Conservation (phyloP, 139 green algal genomes). For the Chlorella sp. region DNA sequence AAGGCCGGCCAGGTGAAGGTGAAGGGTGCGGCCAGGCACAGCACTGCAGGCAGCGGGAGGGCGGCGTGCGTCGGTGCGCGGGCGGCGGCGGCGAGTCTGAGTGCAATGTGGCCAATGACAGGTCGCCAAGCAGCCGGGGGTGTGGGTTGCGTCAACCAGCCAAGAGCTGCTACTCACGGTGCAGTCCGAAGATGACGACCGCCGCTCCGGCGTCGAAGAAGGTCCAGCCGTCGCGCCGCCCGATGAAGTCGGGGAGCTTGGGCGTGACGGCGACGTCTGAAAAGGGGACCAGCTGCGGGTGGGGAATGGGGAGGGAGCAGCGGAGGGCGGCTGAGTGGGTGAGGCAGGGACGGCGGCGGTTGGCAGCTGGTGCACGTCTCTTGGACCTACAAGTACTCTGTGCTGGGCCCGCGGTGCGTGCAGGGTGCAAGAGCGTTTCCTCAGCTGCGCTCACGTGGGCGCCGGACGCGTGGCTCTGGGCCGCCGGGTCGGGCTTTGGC, state of each 20-base stretch:
- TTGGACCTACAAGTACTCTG: neutral
- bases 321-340: neutral
- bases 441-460: conserved; percentile 19
- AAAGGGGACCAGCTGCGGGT: conserved; percentile 34
- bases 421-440: neutral
- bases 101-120: no score
- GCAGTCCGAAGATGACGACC: neutral
- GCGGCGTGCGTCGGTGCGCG: neutral
- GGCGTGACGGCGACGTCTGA: conserved; percentile 62
- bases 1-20: conserved; percentile 78
- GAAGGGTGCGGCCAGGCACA: conserved; percentile 72
- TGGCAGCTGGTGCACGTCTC: neutral
- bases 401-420: neutral
- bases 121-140: no score
- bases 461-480: conserved; percentile 41
- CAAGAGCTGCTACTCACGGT: neutral
- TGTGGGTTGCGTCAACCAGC: neutral
- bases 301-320: neutral
- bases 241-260: conserved; percentile 53
- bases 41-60: conserved; percentile 76
- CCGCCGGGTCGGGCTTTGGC: conserved; percentile 72
- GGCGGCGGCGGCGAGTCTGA: neutral
- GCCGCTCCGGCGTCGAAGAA: neutral
- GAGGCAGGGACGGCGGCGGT: neutral
- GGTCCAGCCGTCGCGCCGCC: conserved; percentile 22